Evolutionary conservation across 2,329 filamentous ascomycete genomes (phyloP), one percentile per base, ranked within the genome.

Genomic region (Sporothrix inflata): DNA sequence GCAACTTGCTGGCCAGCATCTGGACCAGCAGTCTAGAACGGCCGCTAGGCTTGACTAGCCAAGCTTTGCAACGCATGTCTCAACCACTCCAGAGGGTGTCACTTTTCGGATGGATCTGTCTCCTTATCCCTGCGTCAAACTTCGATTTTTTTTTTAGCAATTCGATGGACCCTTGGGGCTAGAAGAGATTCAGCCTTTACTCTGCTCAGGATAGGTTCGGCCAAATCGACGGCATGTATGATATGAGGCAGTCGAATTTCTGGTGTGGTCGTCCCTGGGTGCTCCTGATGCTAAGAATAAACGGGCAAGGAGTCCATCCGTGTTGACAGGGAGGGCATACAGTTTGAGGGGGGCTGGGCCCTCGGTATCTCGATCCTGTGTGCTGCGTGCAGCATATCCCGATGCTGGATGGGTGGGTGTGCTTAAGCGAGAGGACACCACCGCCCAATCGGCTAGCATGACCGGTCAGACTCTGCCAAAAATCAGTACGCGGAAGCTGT

Each of bases 91-190:
- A 14, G 19, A 66, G 63, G 24, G 42, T 49, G 63, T 34, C 27
- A 30, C 16, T 30, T 12, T 21, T 66, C 40, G 9, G 24, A 34
- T 49, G 38, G 12, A 49, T 49, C 42, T 49, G 24, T 49, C 8
- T 49, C 42, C 21, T 11, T 65, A 19, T 65, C 61, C 63, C 63
- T 66, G 63, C 63, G 21, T 49, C 63, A 16, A 49, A 66, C 16
- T 49, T 66, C 42, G 57, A 47, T 19, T 34, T 27, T 24, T 34
- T 34, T 60, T 55, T 19, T 4, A 2, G 21, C 51, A 27, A 16
- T 53, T 21, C 3, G n/a, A 53, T 53, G 21, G 49, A 19, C 51
- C 51, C 51, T 27, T 30, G 49, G 21, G 11, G 49, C 21, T 53
- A 24, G 49, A 55, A 55, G 6, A 4, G 11, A 19, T 12, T 30